Conservation (phyloP, 331 rosid genomes). For the Malus hybrid region DNA sequence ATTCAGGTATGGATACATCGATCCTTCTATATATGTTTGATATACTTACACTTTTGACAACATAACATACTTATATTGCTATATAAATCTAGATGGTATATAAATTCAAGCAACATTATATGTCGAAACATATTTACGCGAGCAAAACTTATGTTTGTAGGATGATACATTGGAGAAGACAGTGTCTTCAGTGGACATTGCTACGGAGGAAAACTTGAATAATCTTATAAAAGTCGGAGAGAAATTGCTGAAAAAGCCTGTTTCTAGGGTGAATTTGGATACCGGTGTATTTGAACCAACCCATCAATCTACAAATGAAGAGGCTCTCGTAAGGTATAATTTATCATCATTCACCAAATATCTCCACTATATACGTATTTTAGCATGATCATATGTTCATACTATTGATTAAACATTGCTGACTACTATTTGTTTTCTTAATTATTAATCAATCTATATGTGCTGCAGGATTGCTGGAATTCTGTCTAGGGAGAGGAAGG, state of each 20-base stretch:
- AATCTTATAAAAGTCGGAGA: constrained; percentile 16
- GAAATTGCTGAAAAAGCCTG: constrained; percentile 13
- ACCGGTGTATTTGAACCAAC: constrained; percentile 5
- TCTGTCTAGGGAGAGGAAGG: constrained; percentile 18
- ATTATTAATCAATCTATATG: neutral
- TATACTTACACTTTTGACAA: too few species aligned
- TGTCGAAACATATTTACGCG: too few species aligned
- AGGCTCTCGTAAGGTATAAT: constrained; percentile 18
- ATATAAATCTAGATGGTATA: too few species aligned
- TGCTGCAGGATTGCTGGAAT: constrained; percentile 15
- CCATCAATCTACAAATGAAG: constrained; percentile 8
- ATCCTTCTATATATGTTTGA: neutral
- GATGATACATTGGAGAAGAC: constrained; percentile 13
- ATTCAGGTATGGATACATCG: constrained; percentile 25
- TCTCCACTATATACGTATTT: neutral
- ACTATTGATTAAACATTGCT: neutral
- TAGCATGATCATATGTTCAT: neutral
- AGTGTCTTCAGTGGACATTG: constrained; percentile 12
- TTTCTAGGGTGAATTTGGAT: constrained; percentile 19
- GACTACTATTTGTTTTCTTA: neutral
- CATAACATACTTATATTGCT: too few species aligned
- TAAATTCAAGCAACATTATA: too few species aligned
- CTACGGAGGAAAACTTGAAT: constrained; percentile 12
- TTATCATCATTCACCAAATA: neutral
- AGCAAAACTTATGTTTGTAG: neutral